Base-by-base conservation (phyloP, 768 basidiomycete genomes). In the Scleroderma bovista region DNA sequence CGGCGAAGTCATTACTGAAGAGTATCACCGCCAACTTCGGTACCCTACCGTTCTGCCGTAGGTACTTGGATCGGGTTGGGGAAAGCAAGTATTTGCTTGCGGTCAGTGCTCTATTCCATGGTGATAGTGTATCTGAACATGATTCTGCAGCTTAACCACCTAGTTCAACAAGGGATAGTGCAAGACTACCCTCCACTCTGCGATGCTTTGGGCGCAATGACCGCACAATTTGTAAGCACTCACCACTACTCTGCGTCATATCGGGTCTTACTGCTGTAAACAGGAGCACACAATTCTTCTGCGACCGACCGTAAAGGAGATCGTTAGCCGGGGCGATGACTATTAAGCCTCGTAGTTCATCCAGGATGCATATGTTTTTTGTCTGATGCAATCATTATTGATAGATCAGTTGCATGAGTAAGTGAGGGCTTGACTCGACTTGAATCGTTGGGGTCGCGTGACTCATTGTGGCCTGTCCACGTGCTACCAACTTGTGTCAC, bases 81-180 rank as follows among this genome's bases (percentile, higher is more conserved):
- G 93, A 97, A 72, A 91, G 80, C 72, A 92, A 87, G 67, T 95
- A 99, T 66, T 72, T 98, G 17, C 73, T 97, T 36, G 95, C 90
- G 50, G 91, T 96, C 50, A 51, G 79, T 70, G 19, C 7, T 22
- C 45, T 36, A 7, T 39, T 31, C 39, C 31, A 45, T 16, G n/a
- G 31, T 37, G 22, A 44, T 11, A 15, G 26, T n/a, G 38, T 29
- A 26, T 9, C 26, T 29, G 7, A 2, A 39, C 16, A 10, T 22
- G 19, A 8, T 46, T 47, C 48, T 46, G 34, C 58, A 94, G 93
- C 73, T 97, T 44, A 94, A 93, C 59, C 81, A 95, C 56, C 75
- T 98, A 7, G 96, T 99, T 23, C 71, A 77, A 38, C 86, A 93
- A 68, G 88, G 86, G 1, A 82, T 97, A 47, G 93, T 99, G 2